phyloP scores from a whole-genome alignment of 768 basidiomycete genomes.

The Wakefieldia striispora region DNA sequence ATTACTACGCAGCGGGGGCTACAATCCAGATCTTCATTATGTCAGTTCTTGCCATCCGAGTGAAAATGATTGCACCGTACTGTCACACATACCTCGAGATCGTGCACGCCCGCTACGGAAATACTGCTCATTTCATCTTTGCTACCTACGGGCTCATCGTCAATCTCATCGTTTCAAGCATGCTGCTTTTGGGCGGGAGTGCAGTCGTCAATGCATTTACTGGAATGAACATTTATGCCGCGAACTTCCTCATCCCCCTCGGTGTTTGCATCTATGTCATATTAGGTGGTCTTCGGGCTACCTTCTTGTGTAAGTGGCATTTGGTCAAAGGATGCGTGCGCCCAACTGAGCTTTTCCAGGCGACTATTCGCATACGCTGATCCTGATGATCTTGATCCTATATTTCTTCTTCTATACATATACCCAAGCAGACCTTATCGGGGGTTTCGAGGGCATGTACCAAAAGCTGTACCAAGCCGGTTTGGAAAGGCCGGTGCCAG shows the following conservation, averaged over 20 bases:
- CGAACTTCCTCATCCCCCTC: slow-evolving; percentile 40
- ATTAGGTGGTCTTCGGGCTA: slow-evolving; percentile 33
- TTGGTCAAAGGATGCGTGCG: not conserved
- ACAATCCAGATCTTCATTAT: slow-evolving; percentile 29
- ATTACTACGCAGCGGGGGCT: slow-evolving; percentile 29
- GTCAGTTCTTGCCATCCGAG: slow-evolving; percentile 24
- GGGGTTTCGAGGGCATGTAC: slow-evolving; percentile 37
- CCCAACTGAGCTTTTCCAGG: slow-evolving; percentile 13
- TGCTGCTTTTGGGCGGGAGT: slow-evolving; percentile 38
- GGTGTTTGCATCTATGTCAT: slow-evolving; percentile 40
- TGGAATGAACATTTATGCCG: slow-evolving; percentile 39
- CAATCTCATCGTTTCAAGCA: slow-evolving; percentile 34
- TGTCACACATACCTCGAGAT: slow-evolving; percentile 39
- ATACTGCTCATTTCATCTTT: slow-evolving; percentile 28
- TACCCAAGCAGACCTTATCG: slow-evolving; percentile 33
- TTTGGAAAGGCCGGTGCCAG: slow-evolving; percentile 28
- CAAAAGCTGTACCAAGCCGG: slow-evolving; percentile 32
- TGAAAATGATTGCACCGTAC: slow-evolving; percentile 35
- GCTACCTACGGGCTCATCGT: slow-evolving; percentile 22
- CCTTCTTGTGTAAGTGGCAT: slow-evolving; percentile 29
- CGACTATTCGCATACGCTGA: slow-evolving; percentile 35
- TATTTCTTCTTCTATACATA: slow-evolving; percentile 34
- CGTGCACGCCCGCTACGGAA: slow-evolving; percentile 30
- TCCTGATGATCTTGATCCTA: slow-evolving; percentile 36
- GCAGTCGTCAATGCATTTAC: slow-evolving; percentile 39